Evolutionary conservation across 2,329 filamentous ascomycete genomes (phyloP), one percentile per base, ranked within the genome.

Genomic region (Botrytis cinerea): DNA sequence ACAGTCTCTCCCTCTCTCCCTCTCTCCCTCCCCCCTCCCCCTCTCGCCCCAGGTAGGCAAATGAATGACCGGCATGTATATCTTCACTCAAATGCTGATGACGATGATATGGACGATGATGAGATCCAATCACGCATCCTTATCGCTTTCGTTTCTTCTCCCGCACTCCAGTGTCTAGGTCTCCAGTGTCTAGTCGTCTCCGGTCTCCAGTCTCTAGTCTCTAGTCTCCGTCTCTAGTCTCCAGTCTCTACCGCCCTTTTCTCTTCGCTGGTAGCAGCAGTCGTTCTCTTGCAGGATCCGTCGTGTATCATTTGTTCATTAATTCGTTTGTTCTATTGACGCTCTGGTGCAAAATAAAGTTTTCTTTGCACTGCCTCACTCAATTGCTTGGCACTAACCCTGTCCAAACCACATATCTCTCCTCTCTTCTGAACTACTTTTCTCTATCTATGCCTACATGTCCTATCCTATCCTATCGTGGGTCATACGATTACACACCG

Each of bases 341-440:
- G 66, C 66, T 57, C 66, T 32, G 66, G 6, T 68, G 66, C 38
- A 32, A 40, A 68, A 57, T 40, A 67, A 68, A 68, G 46, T 68
- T 68, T 68, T 40, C 51, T 68, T 68, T 68, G 66, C 48, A 68
- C 66, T 68, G 70, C 73, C 73, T 71, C 75, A 73, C 69, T 73
- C 43, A 57, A 67, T 67, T 45, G 73, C 46, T 38, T 59, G 57
- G 59, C 67, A 28, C n/a, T 28, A 35, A 59, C 45, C 64, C 59
- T 70, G 46, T 54, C 25, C n/a, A 28, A 16, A 51, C 48, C 25
- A 45, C 38, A 18, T 54, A 40, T 54, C 35, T 67, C 35, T 20
- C 40, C 46, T 51, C 32, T 68, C 38, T n/a, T 38, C 40, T 63
- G 0, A 22, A n/a, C 35, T 43, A 12, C 35, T 57, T 28, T 43